Evolutionary conservation across 108 stramenopile genomes (phyloP).

Genomic region (Cyclostephanos invisitatus): DNA sequence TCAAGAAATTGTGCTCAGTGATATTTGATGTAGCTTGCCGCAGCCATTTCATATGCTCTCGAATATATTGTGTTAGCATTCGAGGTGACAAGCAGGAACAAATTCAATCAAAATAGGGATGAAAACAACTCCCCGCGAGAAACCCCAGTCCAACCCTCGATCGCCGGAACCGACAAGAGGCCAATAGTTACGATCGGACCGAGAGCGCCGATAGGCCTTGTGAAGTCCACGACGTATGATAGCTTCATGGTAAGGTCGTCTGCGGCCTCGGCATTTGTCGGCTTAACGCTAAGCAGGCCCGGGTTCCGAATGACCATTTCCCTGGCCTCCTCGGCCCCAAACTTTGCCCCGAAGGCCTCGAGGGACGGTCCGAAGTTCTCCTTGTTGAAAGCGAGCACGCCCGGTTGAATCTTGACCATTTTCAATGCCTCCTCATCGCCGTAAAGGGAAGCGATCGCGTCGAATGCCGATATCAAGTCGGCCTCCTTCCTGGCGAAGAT

Average conservation of each 20-base stretch:
- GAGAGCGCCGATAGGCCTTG: conserved; percentile 60
- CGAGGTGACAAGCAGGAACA: background rate
- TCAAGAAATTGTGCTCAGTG: no score
- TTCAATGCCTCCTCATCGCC: conserved; percentile 79
- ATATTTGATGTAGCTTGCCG: no score
- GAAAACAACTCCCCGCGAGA: conserved; percentile 30
- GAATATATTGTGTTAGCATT: background rate
- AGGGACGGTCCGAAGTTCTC: conserved; percentile 60
- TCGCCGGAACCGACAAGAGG: conserved; percentile 55
- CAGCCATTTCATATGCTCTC: background rate
- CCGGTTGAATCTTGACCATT: conserved; percentile 80
- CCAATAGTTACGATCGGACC: conserved; percentile 52
- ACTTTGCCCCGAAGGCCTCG: conserved; percentile 63
- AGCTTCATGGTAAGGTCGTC: conserved; percentile 70
- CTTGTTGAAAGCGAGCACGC: conserved; percentile 69
- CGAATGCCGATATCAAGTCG: conserved; percentile 49
- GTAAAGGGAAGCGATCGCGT: conserved; percentile 70
- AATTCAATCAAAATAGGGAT: conserved; percentile 14
- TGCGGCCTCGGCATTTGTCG: conserved; percentile 57
- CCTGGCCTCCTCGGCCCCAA: conserved; percentile 79
- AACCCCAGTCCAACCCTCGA: conserved; percentile 62
- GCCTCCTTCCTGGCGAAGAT: conserved; percentile 54
- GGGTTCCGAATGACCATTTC: conserved; percentile 86
- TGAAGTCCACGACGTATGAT: conserved; percentile 71
- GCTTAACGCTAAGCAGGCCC: conserved; percentile 72